These are phyloP conservation scores for Bremia lactucae DNA, from an alignment of 352 stramenopile genomes.

Conservation along the genomic window DNA sequence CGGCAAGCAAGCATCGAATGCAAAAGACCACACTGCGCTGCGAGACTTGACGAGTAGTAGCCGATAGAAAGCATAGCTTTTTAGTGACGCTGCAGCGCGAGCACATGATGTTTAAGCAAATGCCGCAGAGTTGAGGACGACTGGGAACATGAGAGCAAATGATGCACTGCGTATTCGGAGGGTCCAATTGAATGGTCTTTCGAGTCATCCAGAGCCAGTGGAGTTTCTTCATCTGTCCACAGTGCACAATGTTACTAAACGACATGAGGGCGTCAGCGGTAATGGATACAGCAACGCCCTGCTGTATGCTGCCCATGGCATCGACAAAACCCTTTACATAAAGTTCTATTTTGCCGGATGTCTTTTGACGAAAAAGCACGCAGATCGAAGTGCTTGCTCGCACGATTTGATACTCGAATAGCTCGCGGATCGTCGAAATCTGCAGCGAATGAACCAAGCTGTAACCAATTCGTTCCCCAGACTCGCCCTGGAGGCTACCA, in stretches of 20 bases:
- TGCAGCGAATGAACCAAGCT: conserved; percentile 38
- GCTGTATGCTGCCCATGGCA: conserved; percentile 14
- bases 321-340: conserved; percentile 28
- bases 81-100: conserved; percentile 13
- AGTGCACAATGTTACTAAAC: conserved; percentile 12
- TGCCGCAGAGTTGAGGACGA: conserved; percentile 10
- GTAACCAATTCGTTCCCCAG: conserved; percentile 29
- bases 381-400: conserved; percentile 38
- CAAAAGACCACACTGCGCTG: conserved; percentile 21
- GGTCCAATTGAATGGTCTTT: conserved; percentile 12
- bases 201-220: conserved; percentile 20
- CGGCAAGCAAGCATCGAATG: conserved; percentile 14
- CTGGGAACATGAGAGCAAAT: conserved; percentile 8
- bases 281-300: conserved; percentile 6
- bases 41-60: conserved; percentile 4
- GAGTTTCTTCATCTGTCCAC: conserved; percentile 32
- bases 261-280: conserved; percentile 20
- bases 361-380: conserved; percentile 25
- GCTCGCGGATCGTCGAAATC: conserved; percentile 24
- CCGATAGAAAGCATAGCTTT: conserved; percentile 20
- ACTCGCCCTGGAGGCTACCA: conserved; percentile 14
- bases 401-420: conserved; percentile 20
- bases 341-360: conserved; percentile 23
- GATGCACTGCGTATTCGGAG: conserved; percentile 5
- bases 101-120: conserved; percentile 15